Evolutionary conservation across 139 green algal species (phyloP).

Genomic region (Coelastrella sp.): DNA sequence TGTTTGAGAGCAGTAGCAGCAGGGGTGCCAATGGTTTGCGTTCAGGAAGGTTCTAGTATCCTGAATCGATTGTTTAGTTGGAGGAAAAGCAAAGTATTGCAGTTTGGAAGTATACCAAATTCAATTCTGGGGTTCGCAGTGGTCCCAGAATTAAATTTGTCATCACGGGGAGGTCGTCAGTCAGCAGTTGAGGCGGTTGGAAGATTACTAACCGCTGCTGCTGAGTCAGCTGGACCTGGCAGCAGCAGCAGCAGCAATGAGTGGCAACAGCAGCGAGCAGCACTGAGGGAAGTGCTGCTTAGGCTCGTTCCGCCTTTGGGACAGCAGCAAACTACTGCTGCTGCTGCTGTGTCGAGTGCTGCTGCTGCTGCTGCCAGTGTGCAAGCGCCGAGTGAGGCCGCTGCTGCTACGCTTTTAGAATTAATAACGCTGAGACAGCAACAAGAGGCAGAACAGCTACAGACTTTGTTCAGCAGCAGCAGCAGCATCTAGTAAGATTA

Average conservation of each 20-base stretch:
- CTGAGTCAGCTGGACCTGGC: neutral
- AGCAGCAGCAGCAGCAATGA: conserved; percentile 13
- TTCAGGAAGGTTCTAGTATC: neutral
- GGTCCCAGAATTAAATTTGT: neutral
- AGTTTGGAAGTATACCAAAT: neutral
- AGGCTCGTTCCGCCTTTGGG: neutral
- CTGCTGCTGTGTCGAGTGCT: neutral
- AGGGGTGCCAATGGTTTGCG: conserved; percentile 18
- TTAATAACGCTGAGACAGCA: neutral
- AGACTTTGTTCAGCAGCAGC: neutral
- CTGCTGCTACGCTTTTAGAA: neutral
- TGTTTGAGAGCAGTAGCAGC: conserved; percentile 16
- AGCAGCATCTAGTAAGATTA: too few relatives aligned
- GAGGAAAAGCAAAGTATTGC: neutral
- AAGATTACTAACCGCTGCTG: neutral
- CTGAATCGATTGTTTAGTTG: neutral
- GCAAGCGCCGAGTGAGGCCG: neutral
- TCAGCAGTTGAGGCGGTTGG: neutral
- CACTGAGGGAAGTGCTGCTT: conserved; percentile 9
- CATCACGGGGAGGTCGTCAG: neutral
- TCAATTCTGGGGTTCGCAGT: neutral
- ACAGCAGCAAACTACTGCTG: neutral
- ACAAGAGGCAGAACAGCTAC: conserved; percentile 1
- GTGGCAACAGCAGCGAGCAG: conserved; percentile 21
- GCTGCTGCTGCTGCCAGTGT: neutral